Base-by-base conservation (phyloP, 495 filamentous ascomycete genomes). In the Neurospora tetraspora region DNA sequence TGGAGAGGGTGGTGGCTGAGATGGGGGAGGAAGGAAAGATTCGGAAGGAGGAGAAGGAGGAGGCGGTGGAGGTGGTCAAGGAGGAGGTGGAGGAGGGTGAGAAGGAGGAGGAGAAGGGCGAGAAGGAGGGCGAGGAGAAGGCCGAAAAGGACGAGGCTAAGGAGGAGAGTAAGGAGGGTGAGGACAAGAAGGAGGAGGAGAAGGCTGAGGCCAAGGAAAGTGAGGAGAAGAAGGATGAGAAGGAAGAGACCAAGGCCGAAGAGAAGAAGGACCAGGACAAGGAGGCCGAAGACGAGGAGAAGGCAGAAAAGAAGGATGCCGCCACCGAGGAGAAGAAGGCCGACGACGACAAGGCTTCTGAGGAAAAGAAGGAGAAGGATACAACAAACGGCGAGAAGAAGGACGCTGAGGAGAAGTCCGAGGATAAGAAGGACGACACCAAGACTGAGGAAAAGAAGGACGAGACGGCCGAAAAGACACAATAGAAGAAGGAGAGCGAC, bases 1-100 rank as follows among this genome's bases (percentile, higher is more conserved):
- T 89, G 8, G 83, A 86, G 82, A 85, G 80, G 78, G 71, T 89
- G 23, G 86, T 88, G 23, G 80, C 75, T 70, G 75, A 73, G 38
- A 70, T 81, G 70, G 72, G 69, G 5, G 79, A 69, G 37, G 76
- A 72, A n/a, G 75, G 79, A n/a, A 76, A 70, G 38, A 76, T 61
- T 39, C 47, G 40, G 71, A 69, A 42, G 45, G 65, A 69, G 27
- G 47, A 71, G 69, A 61, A 69, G 37, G 43, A 71, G 36, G 31
- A 40, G 34, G 53, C 16, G 8, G 40, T 37, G 7, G 69, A 71
- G 18, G 69, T 27, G 5, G 40, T 40, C 39, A 40, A 45, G 69
- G n/a, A 10, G n/a, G 65, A 65, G 18, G 68, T 9, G 20, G 65
- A 72, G 38, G 18, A 71, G 61, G 59, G 9, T 4, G 39, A 74